Evolutionary conservation across 2,329 filamentous ascomycete species (phyloP), one percentile per base, ranked within the genome.

Genomic region (Trichoderma semiorbis): DNA sequence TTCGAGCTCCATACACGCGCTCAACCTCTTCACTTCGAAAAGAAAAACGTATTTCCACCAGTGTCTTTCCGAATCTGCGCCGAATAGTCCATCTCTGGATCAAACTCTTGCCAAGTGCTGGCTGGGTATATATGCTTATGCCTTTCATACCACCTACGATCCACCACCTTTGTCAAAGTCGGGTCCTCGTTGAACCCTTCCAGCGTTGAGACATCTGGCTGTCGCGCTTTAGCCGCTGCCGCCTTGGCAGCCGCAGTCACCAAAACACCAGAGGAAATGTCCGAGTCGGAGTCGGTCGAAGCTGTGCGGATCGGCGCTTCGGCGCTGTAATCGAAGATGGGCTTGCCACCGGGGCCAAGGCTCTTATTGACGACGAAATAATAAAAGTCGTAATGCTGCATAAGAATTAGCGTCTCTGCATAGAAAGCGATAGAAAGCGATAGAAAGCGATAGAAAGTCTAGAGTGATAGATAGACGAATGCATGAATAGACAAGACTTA

Each of bases 91-190:
- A 92, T 93, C 73, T 93, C 93, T 0, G 94, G 92, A 75, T 97
- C 95, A 80, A 97, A 99, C 74, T 97, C 93, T 77, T 95, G 93
- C 96, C 96, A 99, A 61, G 95, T 88, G 79, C 93, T 98, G 24
- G 95, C 95, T 0, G 96, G 96, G 80, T 95, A 99, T 72, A 99
- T 98, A 81, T 99, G 96, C 83, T 98, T 99, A 80, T 98, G 98
- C 78, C 91, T 89, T 84, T 98, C 94, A 80, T 98, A 99, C 96
- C 96, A 99, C 73, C 96, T 86, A 73, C 96, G 88, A 83, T 99
- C 95, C 5, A 99, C 95, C 4, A 99, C 95, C 80, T 98, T 98
- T 3, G 95, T 98, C 74, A 92, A 83, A 3, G 88, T 88, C 1
- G 95, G 90, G 76, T 98, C 95, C 73, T 96, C 92, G 53, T 86